Conservation (phyloP, 768 basidiomycete genomes). For the Agrocybe pediades region DNA sequence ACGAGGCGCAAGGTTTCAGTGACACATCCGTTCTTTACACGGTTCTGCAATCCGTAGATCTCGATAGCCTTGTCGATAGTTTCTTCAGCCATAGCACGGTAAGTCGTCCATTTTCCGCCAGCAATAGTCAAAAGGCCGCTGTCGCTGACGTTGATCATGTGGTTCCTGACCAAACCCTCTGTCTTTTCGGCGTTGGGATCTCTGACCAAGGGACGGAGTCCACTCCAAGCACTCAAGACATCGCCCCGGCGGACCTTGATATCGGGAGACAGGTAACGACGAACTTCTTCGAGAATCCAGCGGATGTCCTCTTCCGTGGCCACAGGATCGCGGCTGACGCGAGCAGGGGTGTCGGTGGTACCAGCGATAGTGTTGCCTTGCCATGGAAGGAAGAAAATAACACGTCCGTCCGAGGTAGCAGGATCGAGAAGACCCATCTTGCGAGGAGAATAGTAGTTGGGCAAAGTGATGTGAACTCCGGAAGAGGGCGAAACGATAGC, state of each 20-base stretch:
- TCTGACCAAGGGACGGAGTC: constrained; percentile 86
- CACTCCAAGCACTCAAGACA: constrained; percentile 94
- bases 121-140: constrained; percentile 91
- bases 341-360: constrained; percentile 86
- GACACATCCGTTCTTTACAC: constrained; percentile 62
- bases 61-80: constrained; percentile 87
- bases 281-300: constrained; percentile 94
- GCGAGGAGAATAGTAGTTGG: constrained; percentile 94
- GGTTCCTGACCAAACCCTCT: constrained; percentile 88
- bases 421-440: constrained; percentile 97
- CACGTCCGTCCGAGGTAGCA: constrained; percentile 91
- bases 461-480: constrained; percentile 95
- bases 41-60: constrained; percentile 65
- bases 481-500: constrained; percentile 92
- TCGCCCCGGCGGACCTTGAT: constrained; percentile 94
- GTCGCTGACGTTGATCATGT: constrained; percentile 83
- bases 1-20: constrained; percentile 83
- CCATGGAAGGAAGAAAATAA: constrained; percentile 99
- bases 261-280: constrained; percentile 86
- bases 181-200: constrained; percentile 73
- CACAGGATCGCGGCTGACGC: constrained; percentile 71
- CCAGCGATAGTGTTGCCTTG: constrained; percentile 97
- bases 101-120: constrained; percentile 99
- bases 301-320: constrained; percentile 93
- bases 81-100: constrained; percentile 94